Evolutionary conservation across 2,329 filamentous ascomycete genomes (phyloP), one percentile per base, ranked within the genome.

Genomic region (Talaromyces sp.): DNA sequence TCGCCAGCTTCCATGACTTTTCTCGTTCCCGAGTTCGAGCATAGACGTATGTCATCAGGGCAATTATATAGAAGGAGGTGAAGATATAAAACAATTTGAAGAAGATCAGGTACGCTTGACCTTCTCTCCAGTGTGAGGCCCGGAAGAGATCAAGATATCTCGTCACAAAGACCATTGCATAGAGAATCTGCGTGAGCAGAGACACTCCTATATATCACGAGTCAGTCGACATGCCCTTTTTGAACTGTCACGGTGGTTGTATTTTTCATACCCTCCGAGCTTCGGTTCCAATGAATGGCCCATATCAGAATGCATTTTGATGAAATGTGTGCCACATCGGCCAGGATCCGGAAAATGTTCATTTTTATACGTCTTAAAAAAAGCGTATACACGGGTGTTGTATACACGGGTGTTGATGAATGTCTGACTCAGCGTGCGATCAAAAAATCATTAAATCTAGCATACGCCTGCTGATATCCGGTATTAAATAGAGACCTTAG

Each of bases 251-350:
- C 52, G 60, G 54, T 22, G 25, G 32, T 33, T 36, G 11, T 15
- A 19, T 42, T 30, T 30, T 30, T 62, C 72, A 56, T 76, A 87
- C 88, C 92, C 82, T 96, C 92, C 55, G 92, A 90, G 74, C 90
- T 95, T 72, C 85, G 85, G 73, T 97, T 96, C 67, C 85, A 85
- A 77, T 96, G 92, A 70, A 97, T 96, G 60, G 92, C 88, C 80
- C 88, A 90, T 78, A 97, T 92, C 69, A 97, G 84, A 72, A 97
- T 95, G 74, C 88, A 86, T 83, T 96, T 97, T 61, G 92, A 95
- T 55, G 87, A 81, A 53, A 91, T 85, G 74, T 98, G 93, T 70
- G 90, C 91, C 69, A 93, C 77, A 75, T 98, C 93, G 73, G 86
- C 93, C 69, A 92, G 75, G 70, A 96, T 84, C 70, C 92, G 90